These are phyloP conservation scores for Pleurotus salmoneostramineus DNA, from an alignment of 768 basidiomycete genomes.

Conservation along the genomic window DNA sequence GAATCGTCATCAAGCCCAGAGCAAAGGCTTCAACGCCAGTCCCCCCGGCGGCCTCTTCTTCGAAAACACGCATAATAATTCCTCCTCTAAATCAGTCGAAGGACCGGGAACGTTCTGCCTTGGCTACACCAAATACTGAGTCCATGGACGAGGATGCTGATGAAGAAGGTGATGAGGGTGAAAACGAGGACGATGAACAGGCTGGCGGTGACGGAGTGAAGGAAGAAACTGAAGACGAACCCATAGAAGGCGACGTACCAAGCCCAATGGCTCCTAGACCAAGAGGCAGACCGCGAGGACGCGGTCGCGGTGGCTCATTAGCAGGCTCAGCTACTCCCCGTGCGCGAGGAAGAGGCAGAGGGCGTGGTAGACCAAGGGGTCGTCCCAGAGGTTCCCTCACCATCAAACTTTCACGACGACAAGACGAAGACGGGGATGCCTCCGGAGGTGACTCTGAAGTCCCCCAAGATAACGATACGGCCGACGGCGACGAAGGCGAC, in stretches of 20 bases:
- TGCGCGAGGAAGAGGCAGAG: conserved; percentile 33
- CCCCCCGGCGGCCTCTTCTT: conserved; percentile 15
- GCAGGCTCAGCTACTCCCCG: conserved; percentile 24
- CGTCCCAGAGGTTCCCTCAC: conserved; percentile 23
- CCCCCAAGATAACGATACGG: conserved; percentile 31
- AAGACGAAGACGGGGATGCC: conserved; percentile 21
- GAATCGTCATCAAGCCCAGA: conserved; percentile 49
- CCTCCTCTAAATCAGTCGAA: conserved; percentile 20
- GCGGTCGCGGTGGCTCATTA: conserved; percentile 28
- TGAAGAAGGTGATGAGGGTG: conserved; percentile 27
- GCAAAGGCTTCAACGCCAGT: conserved; percentile 16
- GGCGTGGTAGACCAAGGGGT: conserved; percentile 29
- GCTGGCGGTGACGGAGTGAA: conserved; percentile 26
- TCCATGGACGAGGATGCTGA: conserved; percentile 24
- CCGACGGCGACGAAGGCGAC: conserved; percentile 12
- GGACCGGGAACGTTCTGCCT: conserved; percentile 2
- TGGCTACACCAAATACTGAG: conserved; percentile 12
- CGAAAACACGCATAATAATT: conserved; percentile 15
- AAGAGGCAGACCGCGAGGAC: conserved; percentile 34
- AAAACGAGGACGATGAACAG: conserved; percentile 17
- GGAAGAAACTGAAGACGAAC: conserved; percentile 20
- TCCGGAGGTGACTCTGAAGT: conserved; percentile 31
- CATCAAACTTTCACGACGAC: conserved; percentile 25
- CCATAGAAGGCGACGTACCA: conserved; percentile 18
- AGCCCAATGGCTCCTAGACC: conserved; percentile 22